phyloP scores from a whole-genome alignment of 768 basidiomycete genomes.

The Mycena olivaceomarginata region DNA sequence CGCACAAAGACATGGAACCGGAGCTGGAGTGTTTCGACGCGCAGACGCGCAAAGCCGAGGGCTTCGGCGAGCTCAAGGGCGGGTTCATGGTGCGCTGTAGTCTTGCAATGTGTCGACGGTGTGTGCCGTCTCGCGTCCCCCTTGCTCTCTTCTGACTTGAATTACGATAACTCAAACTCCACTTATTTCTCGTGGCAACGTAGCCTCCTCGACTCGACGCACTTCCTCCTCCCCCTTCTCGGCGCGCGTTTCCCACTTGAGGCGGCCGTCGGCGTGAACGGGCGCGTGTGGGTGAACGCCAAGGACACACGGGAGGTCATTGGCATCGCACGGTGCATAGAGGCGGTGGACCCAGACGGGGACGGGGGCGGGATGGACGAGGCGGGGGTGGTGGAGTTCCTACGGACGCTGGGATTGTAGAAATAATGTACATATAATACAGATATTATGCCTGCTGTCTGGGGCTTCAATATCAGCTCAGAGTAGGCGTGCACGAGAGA shows the following conservation, averaged over 20 bases:
- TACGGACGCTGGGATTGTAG: slow-evolving; percentile 66
- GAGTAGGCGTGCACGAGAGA: neutral
- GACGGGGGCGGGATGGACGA: slow-evolving; percentile 81
- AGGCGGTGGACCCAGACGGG: slow-evolving; percentile 86
- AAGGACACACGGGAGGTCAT: slow-evolving; percentile 86
- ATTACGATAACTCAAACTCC: no score
- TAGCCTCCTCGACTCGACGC: slow-evolving; percentile 84
- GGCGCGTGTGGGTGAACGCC: slow-evolving; percentile 91
- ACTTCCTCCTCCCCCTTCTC: slow-evolving; percentile 89
- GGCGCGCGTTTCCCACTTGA: slow-evolving; percentile 92
- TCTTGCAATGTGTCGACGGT: slow-evolving; percentile 92
- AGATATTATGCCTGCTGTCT: slow-evolving; percentile 24
- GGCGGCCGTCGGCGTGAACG: slow-evolving; percentile 93
- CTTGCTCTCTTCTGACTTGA: neutral
- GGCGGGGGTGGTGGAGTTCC: slow-evolving; percentile 69
- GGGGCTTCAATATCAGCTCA: neutral
- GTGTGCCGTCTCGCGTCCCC: slow-evolving; percentile 54
- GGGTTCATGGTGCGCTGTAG: slow-evolving; percentile 91
- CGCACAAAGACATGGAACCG: slow-evolving; percentile 98
- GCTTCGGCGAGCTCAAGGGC: slow-evolving; percentile 94
- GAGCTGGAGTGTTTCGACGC: slow-evolving; percentile 98
- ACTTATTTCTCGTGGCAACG: neutral
- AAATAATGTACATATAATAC: slow-evolving; percentile 43
- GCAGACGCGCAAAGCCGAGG: slow-evolving; percentile 92
- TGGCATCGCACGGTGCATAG: slow-evolving; percentile 85